Evolutionary conservation across 2,329 filamentous ascomycete genomes (phyloP), one percentile per base, ranked within the genome.

Genomic region (Aspergillus pseudoterreus): DNA sequence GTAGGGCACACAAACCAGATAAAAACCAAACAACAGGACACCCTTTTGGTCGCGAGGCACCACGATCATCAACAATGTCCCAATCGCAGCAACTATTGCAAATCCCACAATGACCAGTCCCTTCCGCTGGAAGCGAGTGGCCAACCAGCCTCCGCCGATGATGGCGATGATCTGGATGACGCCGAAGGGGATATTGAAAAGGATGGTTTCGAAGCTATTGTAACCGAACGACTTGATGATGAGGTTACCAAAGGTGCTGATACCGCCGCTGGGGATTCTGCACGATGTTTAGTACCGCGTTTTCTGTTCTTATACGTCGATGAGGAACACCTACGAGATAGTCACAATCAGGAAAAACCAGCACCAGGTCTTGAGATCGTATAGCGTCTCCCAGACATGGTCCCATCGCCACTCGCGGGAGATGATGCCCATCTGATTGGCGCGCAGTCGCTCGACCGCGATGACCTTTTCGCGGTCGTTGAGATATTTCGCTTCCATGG

Each of bases 401-500:
- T 73, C 65, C 59, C 72, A 76, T 19, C 76, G 73, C 78, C 78
- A 82, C 52, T 79, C 72, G 4, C 75, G 75, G 1, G 75, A 79
- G 51, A 77, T 73, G 24, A 81, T 71, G 1, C 80, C 79, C 71
- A 78, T 80, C 52, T 82, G 78, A 60, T 82, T 82, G 46, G 73
- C 73, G 10, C 78, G 74, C 21, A 82, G 69, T 1, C 80, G 72
- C 57, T 82, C 78, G n/a, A 82, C 70, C 0, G 79, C 78, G 45
- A 82, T 74, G 9, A 78, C 58, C 51, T 79, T 80, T 57, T 82
- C 79, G 3, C 75, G 63, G 24, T 79, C 72, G 30, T 59, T 74
- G 24, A 66, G 68, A 19, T 76, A 82, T 41, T 75, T 78, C 38
- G 78, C 77, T 54, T 78, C 75, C 41, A 75, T 72, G 4, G 77